Percentiles rank a stretch among this genome's conserved stretches.
Evolutionary conservation across 2,329 filamentous ascomycete genomes (phyloP).

Genomic region (Xylariaceae sp.): DNA sequence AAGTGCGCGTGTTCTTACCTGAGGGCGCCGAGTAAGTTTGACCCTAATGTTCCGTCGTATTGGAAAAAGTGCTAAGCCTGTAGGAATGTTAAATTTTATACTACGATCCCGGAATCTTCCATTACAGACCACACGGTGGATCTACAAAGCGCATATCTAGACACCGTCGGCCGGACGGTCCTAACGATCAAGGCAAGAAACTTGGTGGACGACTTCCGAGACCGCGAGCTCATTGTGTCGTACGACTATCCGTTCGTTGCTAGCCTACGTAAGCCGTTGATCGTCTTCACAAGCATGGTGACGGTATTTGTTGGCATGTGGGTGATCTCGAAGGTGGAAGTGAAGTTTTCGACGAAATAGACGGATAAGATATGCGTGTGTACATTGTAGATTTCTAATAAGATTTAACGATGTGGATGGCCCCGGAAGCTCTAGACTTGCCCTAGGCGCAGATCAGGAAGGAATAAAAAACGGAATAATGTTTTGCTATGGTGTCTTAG

Average conservation of each 20-base stretch:
- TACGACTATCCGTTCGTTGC: slow-evolving; percentile 82
- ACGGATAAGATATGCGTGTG: slow-evolving; percentile 15
- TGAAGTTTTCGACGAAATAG: slow-evolving; percentile 68
- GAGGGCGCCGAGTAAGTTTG: slow-evolving; percentile 80
- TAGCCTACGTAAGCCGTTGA: slow-evolving; percentile 81
- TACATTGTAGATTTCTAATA: slow-evolving; percentile 21
- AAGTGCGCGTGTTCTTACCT: slow-evolving; percentile 81
- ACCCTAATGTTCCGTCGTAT: not conserved
- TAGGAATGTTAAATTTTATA: slow-evolving; percentile 79
- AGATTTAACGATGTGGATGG: slow-evolving; percentile 6
- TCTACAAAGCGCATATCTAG: slow-evolving; percentile 87
- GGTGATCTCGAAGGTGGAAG: slow-evolving; percentile 75
- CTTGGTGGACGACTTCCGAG: slow-evolving; percentile 86
- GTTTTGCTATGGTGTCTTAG: not conserved
- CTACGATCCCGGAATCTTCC: slow-evolving; percentile 66
- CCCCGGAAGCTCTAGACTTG: slow-evolving; percentile 13
- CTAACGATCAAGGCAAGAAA: slow-evolving; percentile 82
- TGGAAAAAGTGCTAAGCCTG: slow-evolving; percentile 47
- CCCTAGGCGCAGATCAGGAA: slow-evolving; percentile 12
- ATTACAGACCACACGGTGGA: slow-evolving; percentile 62
- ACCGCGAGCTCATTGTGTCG: slow-evolving; percentile 79
- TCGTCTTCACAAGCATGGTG: slow-evolving; percentile 74
- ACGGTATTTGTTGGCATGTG: slow-evolving; percentile 75
- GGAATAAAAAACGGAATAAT: slow-evolving; percentile 15
- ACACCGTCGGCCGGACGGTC: slow-evolving; percentile 85